Evolutionary conservation across 2,329 filamentous ascomycete species (phyloP), one percentile per base, ranked within the genome.

Genomic region (Calonectria crousiana): DNA sequence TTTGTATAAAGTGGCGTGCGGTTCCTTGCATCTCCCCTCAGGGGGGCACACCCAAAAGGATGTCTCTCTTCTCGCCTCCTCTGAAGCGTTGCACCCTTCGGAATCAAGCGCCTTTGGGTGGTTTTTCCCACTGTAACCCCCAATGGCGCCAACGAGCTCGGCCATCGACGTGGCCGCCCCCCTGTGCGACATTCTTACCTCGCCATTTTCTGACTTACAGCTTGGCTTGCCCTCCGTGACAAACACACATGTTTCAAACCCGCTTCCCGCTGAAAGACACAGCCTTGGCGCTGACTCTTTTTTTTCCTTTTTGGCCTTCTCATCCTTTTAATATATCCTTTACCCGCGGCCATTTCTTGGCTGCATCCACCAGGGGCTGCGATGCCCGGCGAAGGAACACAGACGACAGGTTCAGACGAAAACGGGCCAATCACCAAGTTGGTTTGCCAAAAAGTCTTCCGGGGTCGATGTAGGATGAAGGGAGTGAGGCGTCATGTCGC

Each of bases 361-460:
- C 72, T 71, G 47, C 36, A 47, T 67, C 62, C 32, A 26, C 56
- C 11, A 60, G 65, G 68, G 64, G 47, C 38, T 23, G 58, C 20
- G 52, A 28, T 76, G 71, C 74, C 67, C 69, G 36, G 52, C 32
- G 5, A 47, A 16, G 79, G 78, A n/a, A 66, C 71, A 80, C 78
- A 65, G 56, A 56, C 16, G 58, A 71, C 58, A 67, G 64, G 49
- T 58, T 36, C 62, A 64, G 73, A 72, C 74, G 69, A 76, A 18
- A 30, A 44, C 16, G 73, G 74, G 51, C 79, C 78, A 80, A 80
- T 79, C 73, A 78, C n/a, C 14, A 65, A 3, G 69, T 44, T 76
- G 74, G 76, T 72, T 67, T 30, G 26, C 14, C 9, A 70, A 74
- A 78, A 26, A 10, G 58, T 72, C 75, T 52, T 76, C 74, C 56